phyloP scores from a whole-genome alignment of 2,329 filamentous ascomycete species.

The Sarocladiaceae sp. region DNA sequence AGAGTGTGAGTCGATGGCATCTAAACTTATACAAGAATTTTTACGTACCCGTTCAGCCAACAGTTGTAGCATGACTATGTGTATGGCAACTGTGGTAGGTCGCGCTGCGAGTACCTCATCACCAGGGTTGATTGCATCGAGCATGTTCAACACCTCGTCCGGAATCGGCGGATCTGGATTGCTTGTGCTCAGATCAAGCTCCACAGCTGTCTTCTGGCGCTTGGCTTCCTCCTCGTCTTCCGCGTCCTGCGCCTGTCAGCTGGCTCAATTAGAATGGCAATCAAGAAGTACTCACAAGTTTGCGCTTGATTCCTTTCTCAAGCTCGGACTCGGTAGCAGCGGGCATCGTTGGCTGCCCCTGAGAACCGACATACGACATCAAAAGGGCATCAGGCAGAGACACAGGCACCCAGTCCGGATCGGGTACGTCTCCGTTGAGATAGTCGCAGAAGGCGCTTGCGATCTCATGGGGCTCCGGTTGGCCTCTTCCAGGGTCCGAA shows the following conservation, averaged over 20 bases:
- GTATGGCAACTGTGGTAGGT: constrained; percentile 19
- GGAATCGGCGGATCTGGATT: constrained; percentile 22
- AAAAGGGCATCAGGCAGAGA: constrained; percentile 44
- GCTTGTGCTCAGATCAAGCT: neutral
- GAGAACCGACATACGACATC: constrained; percentile 2
- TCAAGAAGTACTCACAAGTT: constrained; percentile 34
- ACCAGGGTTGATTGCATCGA: constrained; percentile 15
- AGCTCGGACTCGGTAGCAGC: constrained; percentile 14
- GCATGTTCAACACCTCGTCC: constrained; percentile 24
- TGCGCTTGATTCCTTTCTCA: constrained; percentile 40
- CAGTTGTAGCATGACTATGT: constrained; percentile 30
- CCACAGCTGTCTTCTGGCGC: constrained; percentile 15
- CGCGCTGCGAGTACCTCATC: constrained; percentile 4
- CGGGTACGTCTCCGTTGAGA: constrained; percentile 32
- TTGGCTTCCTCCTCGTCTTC: constrained; percentile 23
- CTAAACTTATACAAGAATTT: too few species aligned
- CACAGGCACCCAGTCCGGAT: constrained; percentile 42
- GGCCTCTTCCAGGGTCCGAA: constrained; percentile 33
- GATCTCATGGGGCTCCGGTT: constrained; percentile 39
- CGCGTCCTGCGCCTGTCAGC: constrained; percentile 17
- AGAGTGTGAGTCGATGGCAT: constrained; percentile 18
- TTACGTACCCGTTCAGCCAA: constrained; percentile 33
- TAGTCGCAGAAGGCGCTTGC: constrained; percentile 44
- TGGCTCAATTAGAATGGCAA: neutral
- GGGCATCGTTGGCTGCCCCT: constrained; percentile 16